phyloP scores from a whole-genome alignment of 1,284 basidiomycete species.

The Ganoderma lucidum region DNA sequence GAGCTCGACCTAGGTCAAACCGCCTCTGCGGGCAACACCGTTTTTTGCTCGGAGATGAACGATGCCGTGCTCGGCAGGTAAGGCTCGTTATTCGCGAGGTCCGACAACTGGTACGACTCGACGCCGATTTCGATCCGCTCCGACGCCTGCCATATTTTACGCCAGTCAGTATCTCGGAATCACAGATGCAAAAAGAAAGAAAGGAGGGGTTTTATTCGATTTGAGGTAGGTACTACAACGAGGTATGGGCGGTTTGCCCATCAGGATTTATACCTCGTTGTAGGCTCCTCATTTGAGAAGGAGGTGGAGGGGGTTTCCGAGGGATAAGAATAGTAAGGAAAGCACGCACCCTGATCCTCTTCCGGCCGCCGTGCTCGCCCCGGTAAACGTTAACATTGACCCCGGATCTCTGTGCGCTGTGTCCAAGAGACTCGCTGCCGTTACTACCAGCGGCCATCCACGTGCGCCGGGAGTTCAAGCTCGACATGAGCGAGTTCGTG shows the following conservation, averaged over 20 bases:
- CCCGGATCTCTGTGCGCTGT: neutral
- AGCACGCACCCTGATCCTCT: neutral
- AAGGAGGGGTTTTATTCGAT: neutral
- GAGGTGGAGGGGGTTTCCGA: neutral
- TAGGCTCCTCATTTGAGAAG: too few species aligned
- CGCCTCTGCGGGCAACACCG: neutral
- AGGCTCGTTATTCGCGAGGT: constrained; percentile 11
- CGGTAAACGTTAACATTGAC: neutral
- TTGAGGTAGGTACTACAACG: neutral
- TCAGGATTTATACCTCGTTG: too few species aligned
- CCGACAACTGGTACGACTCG: constrained; percentile 38
- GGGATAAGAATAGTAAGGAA: neutral
- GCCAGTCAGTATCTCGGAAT: neutral
- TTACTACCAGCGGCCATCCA: neutral
- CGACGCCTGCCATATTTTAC: constrained; percentile 16
- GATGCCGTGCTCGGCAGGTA: neutral
- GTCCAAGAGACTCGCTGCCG: neutral
- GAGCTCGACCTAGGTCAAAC: neutral
- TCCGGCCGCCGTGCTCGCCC: neutral
- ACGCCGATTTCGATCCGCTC: constrained; percentile 38
- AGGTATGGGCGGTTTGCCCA: too few species aligned
- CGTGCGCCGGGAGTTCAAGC: constrained; percentile 37
- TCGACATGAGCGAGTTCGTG: constrained; percentile 43
- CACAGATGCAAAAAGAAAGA: too few species aligned
- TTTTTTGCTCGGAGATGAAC: neutral